These are phyloP conservation scores for Pezicula carpinea DNA, from an alignment of 2,329 filamentous ascomycete species.

Conservation along the genomic window DNA sequence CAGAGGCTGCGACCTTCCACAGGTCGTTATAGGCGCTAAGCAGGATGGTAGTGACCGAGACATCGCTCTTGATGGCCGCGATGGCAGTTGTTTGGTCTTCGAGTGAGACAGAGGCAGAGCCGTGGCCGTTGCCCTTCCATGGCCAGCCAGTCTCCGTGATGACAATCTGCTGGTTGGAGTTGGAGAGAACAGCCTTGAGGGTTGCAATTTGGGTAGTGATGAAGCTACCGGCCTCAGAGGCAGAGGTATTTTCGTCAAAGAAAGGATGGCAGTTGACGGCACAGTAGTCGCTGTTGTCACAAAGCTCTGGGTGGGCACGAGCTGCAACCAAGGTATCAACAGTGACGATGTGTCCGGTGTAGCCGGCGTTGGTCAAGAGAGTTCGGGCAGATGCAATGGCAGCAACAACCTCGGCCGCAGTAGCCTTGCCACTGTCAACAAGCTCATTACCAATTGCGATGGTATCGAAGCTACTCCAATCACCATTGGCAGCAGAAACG, in stretches of 20 bases:
- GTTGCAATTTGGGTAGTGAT: slow-evolving; percentile 50
- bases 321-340: slow-evolving; percentile 74
- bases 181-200: slow-evolving; percentile 37
- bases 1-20: slow-evolving; percentile 66
- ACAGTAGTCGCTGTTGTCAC: slow-evolving; percentile 70
- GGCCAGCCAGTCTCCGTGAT: slow-evolving; percentile 88
- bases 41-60: slow-evolving; percentile 53
- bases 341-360: slow-evolving; percentile 67
- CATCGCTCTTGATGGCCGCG: slow-evolving; percentile 55
- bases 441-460: slow-evolving; percentile 79
- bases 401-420: slow-evolving; percentile 47
- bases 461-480: slow-evolving; percentile 67
- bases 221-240: slow-evolving; percentile 62
- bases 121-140: slow-evolving; percentile 60
- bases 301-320: slow-evolving; percentile 64
- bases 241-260: slow-evolving; percentile 63
- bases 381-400: slow-evolving; percentile 54
- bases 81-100: slow-evolving; percentile 64
- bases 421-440: slow-evolving; percentile 58
- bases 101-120: slow-evolving; percentile 61
- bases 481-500: slow-evolving; percentile 49
- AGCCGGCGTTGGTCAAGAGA: slow-evolving; percentile 58
- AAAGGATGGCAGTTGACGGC: slow-evolving; percentile 81
- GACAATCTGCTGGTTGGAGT: slow-evolving; percentile 53
- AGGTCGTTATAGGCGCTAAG: slow-evolving; percentile 76